Evolutionary conservation across 2,329 filamentous ascomycete genomes (phyloP).

Genomic region (Trichoderma guizhouense): DNA sequence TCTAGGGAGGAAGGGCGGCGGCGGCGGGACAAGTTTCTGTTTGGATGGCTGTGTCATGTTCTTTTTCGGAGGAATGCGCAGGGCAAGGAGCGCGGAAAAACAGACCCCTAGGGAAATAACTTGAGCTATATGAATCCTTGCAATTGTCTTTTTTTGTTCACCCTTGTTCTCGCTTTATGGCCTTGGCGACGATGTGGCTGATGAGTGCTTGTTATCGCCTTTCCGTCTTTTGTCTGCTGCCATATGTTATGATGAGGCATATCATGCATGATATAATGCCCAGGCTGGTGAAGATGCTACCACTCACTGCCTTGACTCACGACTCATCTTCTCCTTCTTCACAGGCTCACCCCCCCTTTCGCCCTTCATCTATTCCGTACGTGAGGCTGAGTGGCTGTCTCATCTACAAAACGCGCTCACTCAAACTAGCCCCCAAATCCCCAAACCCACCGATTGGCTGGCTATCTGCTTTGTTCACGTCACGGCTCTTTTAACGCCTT

Average conservation of each 20-base stretch:
- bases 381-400: neutral
- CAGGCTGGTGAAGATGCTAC: neutral
- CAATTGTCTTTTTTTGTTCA: neutral
- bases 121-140: slow-evolving; percentile 11
- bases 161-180: neutral
- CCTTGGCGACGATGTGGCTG: neutral
- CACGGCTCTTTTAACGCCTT: neutral
- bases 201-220: neutral
- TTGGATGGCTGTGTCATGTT: neutral
- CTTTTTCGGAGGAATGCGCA: neutral
- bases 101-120: slow-evolving; percentile 8
- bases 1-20: neutral
- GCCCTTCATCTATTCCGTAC: neutral
- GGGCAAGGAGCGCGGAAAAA: slow-evolving; percentile 1
- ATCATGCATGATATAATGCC: neutral
- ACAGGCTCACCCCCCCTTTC: neutral
- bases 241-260: neutral
- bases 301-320: neutral
- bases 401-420: neutral
- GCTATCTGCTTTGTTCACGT: neutral
- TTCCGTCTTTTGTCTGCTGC: neutral
- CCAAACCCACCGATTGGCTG: neutral
- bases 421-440: neutral
- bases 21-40: slow-evolving; percentile 14
- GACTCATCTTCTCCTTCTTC: neutral